These are phyloP conservation scores for Fusarium decemcellulare DNA, from an alignment of 2,329 filamentous ascomycete species.

Conservation along the genomic window DNA sequence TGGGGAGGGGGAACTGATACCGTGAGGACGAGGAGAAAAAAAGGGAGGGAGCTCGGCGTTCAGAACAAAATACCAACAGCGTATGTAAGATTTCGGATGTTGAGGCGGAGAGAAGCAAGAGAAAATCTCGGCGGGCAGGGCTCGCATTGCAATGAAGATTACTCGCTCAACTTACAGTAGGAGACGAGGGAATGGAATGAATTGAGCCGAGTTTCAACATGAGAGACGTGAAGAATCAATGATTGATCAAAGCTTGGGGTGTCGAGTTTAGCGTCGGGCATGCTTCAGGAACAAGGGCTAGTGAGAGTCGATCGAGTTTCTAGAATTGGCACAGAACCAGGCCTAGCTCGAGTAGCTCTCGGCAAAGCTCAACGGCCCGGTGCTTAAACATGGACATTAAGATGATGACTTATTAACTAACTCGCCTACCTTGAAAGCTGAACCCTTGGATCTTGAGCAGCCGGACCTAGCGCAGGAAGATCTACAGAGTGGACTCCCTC, in stretches of 20 bases:
- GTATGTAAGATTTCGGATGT: slow-evolving; percentile 48
- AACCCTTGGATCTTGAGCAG: too few relatives aligned
- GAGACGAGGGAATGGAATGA: slow-evolving; percentile 19
- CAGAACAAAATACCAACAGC: slow-evolving; percentile 47
- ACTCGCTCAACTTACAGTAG: slow-evolving; percentile 30
- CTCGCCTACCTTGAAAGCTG: too few relatives aligned
- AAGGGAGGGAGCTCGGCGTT: slow-evolving; percentile 45
- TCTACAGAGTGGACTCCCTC: neutral
- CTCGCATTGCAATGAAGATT: slow-evolving; percentile 23
- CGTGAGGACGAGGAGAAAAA: slow-evolving; percentile 26
- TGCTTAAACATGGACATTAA: too few relatives aligned
- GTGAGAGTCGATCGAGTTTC: neutral
- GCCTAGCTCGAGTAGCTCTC: too few relatives aligned
- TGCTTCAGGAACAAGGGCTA: too few relatives aligned
- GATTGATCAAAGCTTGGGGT: slow-evolving; percentile 12
- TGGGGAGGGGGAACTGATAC: slow-evolving; percentile 21
- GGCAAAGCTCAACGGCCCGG: too few relatives aligned
- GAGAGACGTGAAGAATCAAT: slow-evolving; percentile 28
- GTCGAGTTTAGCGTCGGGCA: neutral
- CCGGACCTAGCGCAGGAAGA: neutral
- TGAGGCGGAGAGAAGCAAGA: slow-evolving; percentile 21
- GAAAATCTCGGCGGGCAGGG: slow-evolving; percentile 28
- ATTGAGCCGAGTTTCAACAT: slow-evolving; percentile 23
- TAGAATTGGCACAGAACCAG: too few relatives aligned
- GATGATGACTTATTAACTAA: too few relatives aligned